phyloP scores from a whole-genome alignment of 176 grass and related monocot species.

The Coix lacrymajobi region DNA sequence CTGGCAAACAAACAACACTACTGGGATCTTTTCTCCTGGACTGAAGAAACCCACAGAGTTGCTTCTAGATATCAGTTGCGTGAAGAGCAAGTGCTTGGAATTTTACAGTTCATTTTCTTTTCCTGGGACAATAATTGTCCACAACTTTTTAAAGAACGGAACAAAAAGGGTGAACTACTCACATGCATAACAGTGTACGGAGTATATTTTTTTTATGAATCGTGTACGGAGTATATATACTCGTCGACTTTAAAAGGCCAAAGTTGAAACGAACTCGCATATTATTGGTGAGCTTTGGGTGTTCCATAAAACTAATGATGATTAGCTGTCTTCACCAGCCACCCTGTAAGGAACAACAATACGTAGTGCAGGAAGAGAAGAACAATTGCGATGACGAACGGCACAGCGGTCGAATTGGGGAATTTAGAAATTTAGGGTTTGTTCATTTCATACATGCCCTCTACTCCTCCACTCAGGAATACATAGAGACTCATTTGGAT shows the following conservation, averaged over 20 bases:
- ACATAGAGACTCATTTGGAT: no score
- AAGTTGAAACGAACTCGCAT: neutral
- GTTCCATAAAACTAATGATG: neutral
- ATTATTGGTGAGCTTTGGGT: neutral
- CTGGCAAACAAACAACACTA: neutral
- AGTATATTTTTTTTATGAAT: no score
- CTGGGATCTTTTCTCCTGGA: neutral
- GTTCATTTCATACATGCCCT: no score
- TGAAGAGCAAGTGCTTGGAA: slow-evolving; percentile 20
- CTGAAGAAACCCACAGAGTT: neutral
- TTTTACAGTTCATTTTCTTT: neutral
- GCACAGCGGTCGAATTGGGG: no score
- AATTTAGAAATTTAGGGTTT: no score
- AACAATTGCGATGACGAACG: no score
- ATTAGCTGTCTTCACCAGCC: neutral
- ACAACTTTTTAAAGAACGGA: neutral
- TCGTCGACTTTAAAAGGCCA: no score
- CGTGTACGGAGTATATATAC: no score
- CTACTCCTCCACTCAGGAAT: no score
- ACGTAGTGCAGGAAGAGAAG: no score
- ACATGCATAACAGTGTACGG: neutral
- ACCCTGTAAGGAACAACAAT: no score
- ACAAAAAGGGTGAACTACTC: neutral
- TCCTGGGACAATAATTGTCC: neutral
- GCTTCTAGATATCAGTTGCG: slow-evolving; percentile 3